phyloP scores from a whole-genome alignment of 2,329 filamentous ascomycete genomes.

The Colletotrichum filicis region DNA sequence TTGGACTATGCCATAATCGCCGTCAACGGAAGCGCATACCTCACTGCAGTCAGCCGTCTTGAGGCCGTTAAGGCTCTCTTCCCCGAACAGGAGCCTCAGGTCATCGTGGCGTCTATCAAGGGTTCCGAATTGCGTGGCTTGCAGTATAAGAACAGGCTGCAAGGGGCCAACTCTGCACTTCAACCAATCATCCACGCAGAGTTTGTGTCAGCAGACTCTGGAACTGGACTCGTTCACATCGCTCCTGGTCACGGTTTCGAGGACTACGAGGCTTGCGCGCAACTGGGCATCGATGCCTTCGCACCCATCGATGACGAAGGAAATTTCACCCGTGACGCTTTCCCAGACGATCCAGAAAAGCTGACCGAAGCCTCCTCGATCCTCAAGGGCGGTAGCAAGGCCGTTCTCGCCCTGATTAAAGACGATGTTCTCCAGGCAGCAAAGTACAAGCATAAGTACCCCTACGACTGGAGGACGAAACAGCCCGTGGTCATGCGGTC shows the following conservation, averaged over 20 bases:
- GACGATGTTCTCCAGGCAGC: slow-evolving; percentile 76
- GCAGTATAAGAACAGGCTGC: slow-evolving; percentile 78
- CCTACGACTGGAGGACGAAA: slow-evolving; percentile 98
- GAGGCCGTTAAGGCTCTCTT: slow-evolving; percentile 65
- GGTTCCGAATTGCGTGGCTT: slow-evolving; percentile 75
- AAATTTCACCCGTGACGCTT: slow-evolving; percentile 82
- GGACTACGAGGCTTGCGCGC: slow-evolving; percentile 85
- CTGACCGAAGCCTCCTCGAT: slow-evolving; percentile 78
- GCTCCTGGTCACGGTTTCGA: slow-evolving; percentile 97
- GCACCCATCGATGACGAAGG: slow-evolving; percentile 88
- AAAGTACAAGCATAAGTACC: slow-evolving; percentile 88
- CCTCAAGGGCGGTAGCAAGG: slow-evolving; percentile 73
- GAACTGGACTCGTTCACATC: slow-evolving; percentile 93
- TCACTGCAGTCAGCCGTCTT: slow-evolving; percentile 79
- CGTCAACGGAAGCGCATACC: slow-evolving; percentile 66
- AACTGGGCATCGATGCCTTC: slow-evolving; percentile 76
- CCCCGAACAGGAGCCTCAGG: slow-evolving; percentile 53
- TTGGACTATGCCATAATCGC: slow-evolving; percentile 79
- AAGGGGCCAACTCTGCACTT: slow-evolving; percentile 62
- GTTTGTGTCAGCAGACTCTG: slow-evolving; percentile 91
- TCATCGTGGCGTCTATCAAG: slow-evolving; percentile 66
- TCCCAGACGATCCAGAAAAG: slow-evolving; percentile 73
- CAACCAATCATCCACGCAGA: slow-evolving; percentile 84
- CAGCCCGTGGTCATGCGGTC: slow-evolving; percentile 89
- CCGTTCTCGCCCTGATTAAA: slow-evolving; percentile 76